Conservation (phyloP, 305 asterid genomes). For the Rubia peregrina region DNA sequence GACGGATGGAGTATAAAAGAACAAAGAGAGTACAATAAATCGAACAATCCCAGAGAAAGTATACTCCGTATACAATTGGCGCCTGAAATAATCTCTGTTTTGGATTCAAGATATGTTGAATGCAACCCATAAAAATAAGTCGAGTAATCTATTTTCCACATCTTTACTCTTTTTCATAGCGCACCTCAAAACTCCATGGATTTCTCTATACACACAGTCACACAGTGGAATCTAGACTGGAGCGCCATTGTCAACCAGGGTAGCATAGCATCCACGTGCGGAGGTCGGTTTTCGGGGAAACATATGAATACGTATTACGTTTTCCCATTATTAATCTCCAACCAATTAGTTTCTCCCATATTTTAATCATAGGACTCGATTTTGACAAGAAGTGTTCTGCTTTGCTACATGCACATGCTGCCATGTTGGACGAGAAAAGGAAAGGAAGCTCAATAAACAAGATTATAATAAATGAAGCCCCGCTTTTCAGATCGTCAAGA, state of each 20-base stretch:
- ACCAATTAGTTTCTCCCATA: neutral
- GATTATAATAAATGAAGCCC: neutral
- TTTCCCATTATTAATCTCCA: neutral
- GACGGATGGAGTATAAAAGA: no score
- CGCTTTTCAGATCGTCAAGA: conserved; percentile 10
- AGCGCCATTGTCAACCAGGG: conserved; percentile 16
- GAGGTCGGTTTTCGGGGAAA: conserved; percentile 19
- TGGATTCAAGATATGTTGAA: neutral
- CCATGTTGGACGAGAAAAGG: neutral
- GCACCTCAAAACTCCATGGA: neutral
- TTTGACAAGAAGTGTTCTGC: neutral
- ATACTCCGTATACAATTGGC: neutral
- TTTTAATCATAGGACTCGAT: conserved; percentile 8
- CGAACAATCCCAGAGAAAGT: no score
- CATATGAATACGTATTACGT: conserved; percentile 10
- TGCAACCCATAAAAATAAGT: no score
- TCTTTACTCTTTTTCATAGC: neutral
- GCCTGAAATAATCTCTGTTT: neutral
- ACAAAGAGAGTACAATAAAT: no score
- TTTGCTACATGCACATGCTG: neutral
- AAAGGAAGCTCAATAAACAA: neutral
- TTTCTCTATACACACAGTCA: neutral
- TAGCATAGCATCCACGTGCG: conserved; percentile 23
- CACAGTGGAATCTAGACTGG: neutral
- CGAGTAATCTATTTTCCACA: neutral